Evolutionary conservation across 257 asterid genomes (phyloP), one percentile per base, ranked within the genome.

Genomic region (Salvia hispanica): DNA sequence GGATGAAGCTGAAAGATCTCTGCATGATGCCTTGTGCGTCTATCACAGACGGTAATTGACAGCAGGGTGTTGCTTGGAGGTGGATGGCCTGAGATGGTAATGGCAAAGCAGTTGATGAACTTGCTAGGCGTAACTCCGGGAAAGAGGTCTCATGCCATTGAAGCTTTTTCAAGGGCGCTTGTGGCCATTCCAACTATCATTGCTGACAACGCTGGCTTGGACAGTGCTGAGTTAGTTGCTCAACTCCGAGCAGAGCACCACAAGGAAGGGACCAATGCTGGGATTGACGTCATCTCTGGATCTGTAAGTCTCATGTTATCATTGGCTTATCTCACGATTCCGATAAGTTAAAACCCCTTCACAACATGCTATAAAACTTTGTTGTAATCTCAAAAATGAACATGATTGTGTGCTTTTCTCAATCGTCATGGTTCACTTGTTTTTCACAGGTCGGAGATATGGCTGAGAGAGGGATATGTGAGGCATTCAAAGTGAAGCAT

Each of bases 51-150:
- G 0, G 95, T 90, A 67, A 86, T 74, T 70, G 98, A 93, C 80
- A 90, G 96, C 73, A 79, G 97, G 77, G 85, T 88, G 65, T 71
- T 90, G 58, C 73, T 85, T 46, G 98, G 97, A 63, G 98, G 97
- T 55, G 95, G 97, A 64, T 93, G 97, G 97, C 91, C 97, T 11
- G 97, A 90, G 79, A 86, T 90, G 97, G 87, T 85, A 69, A 93
- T 90, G 98, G 90, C 94, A 18, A 92, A 81, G 95, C 95, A 60
- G 94, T 90, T 10, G 96, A 86, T 76, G 98, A 93, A 64, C 87
- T 93, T 51, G 92, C 98, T 64, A 79, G 85, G 79, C 86, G 78
- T n/a, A 80, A 93, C 96, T 56, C 96, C 97, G 1, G 97, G 96
- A 48, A 88, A 90, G 83, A 82, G 77, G 71, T 88, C 98, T 50